phyloP scores from a whole-genome alignment of 2,329 filamentous ascomycete genomes.

The Lachnellula suecica region DNA sequence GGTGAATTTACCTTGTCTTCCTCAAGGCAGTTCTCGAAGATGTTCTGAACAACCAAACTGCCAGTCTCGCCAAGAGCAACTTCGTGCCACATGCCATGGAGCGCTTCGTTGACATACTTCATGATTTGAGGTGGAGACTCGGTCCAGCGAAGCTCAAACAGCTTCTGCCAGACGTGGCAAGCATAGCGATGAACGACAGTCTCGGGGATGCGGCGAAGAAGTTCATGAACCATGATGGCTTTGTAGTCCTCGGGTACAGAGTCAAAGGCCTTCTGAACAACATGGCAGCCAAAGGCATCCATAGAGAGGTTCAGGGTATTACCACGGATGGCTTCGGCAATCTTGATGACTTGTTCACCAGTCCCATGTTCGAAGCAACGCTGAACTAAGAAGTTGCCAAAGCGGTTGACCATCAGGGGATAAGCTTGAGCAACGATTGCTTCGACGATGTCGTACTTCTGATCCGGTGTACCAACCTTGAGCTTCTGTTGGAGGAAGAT shows the following conservation, averaged over 20 bases:
- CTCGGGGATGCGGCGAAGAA: constrained; percentile 91
- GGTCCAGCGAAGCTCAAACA: constrained; percentile 96
- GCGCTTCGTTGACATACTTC: constrained; percentile 94
- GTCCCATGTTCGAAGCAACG: constrained; percentile 98
- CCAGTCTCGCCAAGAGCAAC: constrained; percentile 96
- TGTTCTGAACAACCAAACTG: constrained; percentile 97
- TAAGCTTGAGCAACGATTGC: constrained; percentile 95
- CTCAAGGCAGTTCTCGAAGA: constrained; percentile 98
- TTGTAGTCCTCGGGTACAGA: constrained; percentile 98
- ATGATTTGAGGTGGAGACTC: constrained; percentile 96
- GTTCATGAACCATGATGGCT: constrained; percentile 96
- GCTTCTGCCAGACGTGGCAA: constrained; percentile 99
- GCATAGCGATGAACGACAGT: constrained; percentile 98
- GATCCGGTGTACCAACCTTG: constrained; percentile 90
- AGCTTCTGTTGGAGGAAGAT: constrained; percentile 99
- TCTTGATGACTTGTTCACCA: constrained; percentile 89
- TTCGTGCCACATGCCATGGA: constrained; percentile 97
- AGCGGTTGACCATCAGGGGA: constrained; percentile 95
- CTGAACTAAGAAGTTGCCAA: constrained; percentile 97
- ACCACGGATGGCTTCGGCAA: constrained; percentile 89
- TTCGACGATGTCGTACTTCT: constrained; percentile 97
- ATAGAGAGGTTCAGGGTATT: constrained; percentile 94
- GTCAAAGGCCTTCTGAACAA: constrained; percentile 98
- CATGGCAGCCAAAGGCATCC: constrained; percentile 98
- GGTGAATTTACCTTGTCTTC: constrained; percentile 82